These are phyloP conservation scores for Dalbergia oliveri DNA, from an alignment of 306 rosid genomes.

Conservation along the genomic window DNA sequence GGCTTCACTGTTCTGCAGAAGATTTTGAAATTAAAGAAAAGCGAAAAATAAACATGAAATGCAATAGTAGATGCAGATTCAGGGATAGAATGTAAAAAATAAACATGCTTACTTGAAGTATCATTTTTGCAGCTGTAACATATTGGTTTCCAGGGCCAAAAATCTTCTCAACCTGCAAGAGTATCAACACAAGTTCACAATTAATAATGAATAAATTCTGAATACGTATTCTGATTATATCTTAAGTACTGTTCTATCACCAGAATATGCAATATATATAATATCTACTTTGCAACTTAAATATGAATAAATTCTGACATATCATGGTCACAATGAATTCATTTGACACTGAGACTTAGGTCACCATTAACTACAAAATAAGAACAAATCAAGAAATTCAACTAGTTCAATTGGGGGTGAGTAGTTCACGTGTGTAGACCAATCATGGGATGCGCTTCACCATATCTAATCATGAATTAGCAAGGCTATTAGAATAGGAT, in stretches of 20 bases:
- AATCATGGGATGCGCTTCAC: slow-evolving; percentile 15
- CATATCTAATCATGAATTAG: slow-evolving; percentile 24
- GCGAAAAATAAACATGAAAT: slow-evolving; percentile 8
- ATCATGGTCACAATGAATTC: slow-evolving; percentile 15
- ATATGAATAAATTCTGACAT: background rate
- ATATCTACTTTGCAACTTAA: slow-evolving; percentile 19
- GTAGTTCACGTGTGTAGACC: slow-evolving; percentile 10
- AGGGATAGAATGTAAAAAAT: slow-evolving; percentile 1
- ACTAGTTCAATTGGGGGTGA: slow-evolving; percentile 8
- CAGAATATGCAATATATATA: slow-evolving; percentile 13
- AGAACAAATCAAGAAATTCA: slow-evolving; percentile 18
- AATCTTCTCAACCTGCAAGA: slow-evolving; percentile 82
- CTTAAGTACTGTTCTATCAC: slow-evolving; percentile 4
- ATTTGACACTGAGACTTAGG: background rate
- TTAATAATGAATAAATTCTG: background rate
- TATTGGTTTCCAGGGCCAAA: slow-evolving; percentile 99
- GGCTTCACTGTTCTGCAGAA: slow-evolving; percentile 92
- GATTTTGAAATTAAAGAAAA: slow-evolving; percentile 6
- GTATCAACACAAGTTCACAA: slow-evolving; percentile 35
- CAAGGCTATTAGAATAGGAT: slow-evolving; percentile 14
- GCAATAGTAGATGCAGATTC: background rate
- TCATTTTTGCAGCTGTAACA: slow-evolving; percentile 99
- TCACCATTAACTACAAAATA: slow-evolving; percentile 19
- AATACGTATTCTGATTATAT: background rate
- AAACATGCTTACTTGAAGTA: slow-evolving; percentile 76